A percentile compares a stretch with the other conserved stretches of the same genome.
phyloP scores from a whole-genome alignment of 2,329 filamentous ascomycete species.

The Talaromyces islandicus region DNA sequence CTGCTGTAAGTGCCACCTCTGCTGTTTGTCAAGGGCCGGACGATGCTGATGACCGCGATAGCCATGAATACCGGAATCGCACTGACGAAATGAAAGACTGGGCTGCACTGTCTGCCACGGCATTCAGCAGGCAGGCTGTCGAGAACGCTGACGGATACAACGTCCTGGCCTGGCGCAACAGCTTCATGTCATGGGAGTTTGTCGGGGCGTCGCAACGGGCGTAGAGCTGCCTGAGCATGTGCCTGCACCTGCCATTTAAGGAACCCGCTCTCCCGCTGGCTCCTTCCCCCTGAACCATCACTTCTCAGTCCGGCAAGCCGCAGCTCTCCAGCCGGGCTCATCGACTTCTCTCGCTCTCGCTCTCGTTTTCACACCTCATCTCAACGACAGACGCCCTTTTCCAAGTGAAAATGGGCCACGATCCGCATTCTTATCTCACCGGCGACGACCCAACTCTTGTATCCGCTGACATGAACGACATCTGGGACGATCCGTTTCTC shows the following conservation, averaged over 20 bases:
- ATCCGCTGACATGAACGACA: background rate
- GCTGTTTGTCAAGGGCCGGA: background rate
- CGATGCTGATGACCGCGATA: slow-evolving; percentile 4
- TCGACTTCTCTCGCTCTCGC: background rate
- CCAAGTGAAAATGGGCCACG: background rate
- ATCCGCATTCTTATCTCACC: background rate
- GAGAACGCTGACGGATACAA: slow-evolving; percentile 37
- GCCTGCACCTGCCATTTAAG: background rate
- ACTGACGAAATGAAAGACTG: slow-evolving; percentile 16
- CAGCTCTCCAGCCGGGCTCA: no score
- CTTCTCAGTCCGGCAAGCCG: background rate
- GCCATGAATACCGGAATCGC: background rate
- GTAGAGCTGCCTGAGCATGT: background rate
- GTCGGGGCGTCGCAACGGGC: slow-evolving; percentile 21
- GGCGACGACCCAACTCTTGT: background rate
- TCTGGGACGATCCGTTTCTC: background rate
- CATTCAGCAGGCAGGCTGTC: slow-evolving; percentile 30
- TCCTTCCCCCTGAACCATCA: background rate
- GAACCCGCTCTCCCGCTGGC: background rate
- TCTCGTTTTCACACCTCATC: background rate
- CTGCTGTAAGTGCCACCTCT: slow-evolving; percentile 27
- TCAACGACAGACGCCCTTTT: background rate
- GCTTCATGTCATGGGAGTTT: slow-evolving; percentile 34
- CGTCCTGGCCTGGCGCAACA: slow-evolving; percentile 15
- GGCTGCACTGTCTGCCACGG: slow-evolving; percentile 29